Evolutionary conservation across 805 yeast genomes (phyloP).

Genomic region (Cephaloascus fragrans): DNA sequence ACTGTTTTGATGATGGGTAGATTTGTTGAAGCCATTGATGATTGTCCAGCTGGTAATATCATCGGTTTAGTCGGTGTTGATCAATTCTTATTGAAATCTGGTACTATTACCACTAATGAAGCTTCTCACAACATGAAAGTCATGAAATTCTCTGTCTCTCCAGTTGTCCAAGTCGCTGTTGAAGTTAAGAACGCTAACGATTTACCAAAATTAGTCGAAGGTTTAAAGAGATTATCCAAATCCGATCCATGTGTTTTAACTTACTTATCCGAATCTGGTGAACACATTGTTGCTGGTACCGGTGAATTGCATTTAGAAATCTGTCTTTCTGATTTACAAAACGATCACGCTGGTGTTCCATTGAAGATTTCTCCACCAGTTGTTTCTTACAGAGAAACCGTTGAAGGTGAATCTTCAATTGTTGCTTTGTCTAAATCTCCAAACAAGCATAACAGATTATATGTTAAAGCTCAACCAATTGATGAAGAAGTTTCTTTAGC

Average conservation of each 20-base stretch:
- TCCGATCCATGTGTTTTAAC: slow-evolving; percentile 98
- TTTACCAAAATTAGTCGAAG: slow-evolving; percentile 98
- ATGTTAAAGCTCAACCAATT: slow-evolving; percentile 94
- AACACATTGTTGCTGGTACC: slow-evolving; percentile 99
- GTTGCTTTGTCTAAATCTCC: slow-evolving; percentile 98
- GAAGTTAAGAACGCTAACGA: slow-evolving; percentile 99
- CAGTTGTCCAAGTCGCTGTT: slow-evolving; percentile 99
- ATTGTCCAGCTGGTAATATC: slow-evolving; percentile 99
- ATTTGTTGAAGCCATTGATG: slow-evolving; percentile 94
- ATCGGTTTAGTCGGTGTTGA: slow-evolving; percentile 99
- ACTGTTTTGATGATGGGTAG: slow-evolving; percentile 99
- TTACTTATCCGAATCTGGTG: slow-evolving; percentile 89
- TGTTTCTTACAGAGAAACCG: slow-evolving; percentile 98
- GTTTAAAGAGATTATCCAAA: slow-evolving; percentile 99
- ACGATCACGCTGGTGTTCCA: slow-evolving; percentile 99
- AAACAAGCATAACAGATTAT: slow-evolving; percentile 99
- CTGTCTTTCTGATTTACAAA: slow-evolving; percentile 90
- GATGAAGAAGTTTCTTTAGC: slow-evolving; percentile 89
- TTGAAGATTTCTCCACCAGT: slow-evolving; percentile 96
- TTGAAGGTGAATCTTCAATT: slow-evolving; percentile 87
- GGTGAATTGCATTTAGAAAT: slow-evolving; percentile 99
- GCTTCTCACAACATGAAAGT: slow-evolving; percentile 99
- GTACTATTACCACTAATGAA: slow-evolving; percentile 96
- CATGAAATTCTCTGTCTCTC: slow-evolving; percentile 99
- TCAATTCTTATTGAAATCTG: slow-evolving; percentile 98